Evolutionary conservation across 208 protist genomes (phyloP).

Genomic region (Novymonas esmeraldas): DNA sequence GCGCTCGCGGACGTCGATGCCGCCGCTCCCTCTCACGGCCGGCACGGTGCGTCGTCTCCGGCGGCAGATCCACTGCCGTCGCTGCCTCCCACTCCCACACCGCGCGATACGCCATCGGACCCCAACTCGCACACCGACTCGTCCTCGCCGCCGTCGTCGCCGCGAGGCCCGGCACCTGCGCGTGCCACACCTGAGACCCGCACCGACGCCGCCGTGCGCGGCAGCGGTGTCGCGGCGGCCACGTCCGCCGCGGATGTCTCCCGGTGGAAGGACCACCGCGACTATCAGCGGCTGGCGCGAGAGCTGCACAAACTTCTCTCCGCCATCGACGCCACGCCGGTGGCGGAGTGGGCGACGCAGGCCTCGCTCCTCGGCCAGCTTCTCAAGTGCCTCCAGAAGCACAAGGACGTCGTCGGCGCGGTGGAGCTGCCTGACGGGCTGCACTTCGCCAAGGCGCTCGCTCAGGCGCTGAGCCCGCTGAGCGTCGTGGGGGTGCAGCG

Average conservation of each 20-base stretch:
- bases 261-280: slow-evolving; percentile 15
- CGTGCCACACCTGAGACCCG: background rate
- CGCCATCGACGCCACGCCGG: slow-evolving; percentile 20
- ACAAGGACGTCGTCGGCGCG: slow-evolving; percentile 28
- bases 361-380: slow-evolving; percentile 27
- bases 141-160: background rate
- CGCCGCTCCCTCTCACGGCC: background rate
- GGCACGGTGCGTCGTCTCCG: background rate
- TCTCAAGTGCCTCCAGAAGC: slow-evolving; percentile 14
- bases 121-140: background rate
- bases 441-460: slow-evolving; percentile 45
- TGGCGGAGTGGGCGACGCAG: slow-evolving; percentile 24
- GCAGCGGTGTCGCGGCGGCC: background rate
- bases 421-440: slow-evolving; percentile 41
- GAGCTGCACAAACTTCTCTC: slow-evolving; percentile 19
- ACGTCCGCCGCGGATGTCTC: slow-evolving; percentile 1
- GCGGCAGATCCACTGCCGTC: too few species aligned
- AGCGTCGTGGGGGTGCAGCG: slow-evolving; percentile 72
- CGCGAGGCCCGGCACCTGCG: background rate
- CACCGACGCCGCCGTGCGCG: slow-evolving; percentile 1
- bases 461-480: slow-evolving; percentile 46
- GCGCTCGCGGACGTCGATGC: too few species aligned
- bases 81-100: background rate
- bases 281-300: slow-evolving; percentile 17
- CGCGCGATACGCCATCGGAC: background rate